Conservation (phyloP, 2,329 filamentous ascomycete genomes). For the Neurospora sp. region DNA sequence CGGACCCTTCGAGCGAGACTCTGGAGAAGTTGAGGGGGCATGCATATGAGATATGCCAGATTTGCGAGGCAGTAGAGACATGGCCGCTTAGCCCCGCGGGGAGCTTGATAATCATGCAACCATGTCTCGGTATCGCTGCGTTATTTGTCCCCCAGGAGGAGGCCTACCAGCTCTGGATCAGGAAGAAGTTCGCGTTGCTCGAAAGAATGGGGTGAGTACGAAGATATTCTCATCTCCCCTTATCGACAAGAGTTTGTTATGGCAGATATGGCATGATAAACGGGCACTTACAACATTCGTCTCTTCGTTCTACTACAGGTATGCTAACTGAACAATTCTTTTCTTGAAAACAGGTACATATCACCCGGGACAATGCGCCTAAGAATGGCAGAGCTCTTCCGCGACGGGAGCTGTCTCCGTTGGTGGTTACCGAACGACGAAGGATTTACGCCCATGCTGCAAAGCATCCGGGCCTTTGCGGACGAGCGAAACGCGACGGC, state of each 20-base stretch:
- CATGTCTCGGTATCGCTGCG: constrained; percentile 63
- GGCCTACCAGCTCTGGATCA: constrained; percentile 67
- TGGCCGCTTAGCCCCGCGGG: constrained; percentile 64
- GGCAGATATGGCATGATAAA: neutral
- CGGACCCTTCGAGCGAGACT: constrained; percentile 40
- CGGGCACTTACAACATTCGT: neutral
- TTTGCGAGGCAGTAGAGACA: constrained; percentile 68
- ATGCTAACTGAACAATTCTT: neutral
- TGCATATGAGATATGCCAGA: constrained; percentile 62
- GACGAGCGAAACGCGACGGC: constrained; percentile 61
- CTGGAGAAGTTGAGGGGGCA: constrained; percentile 47
- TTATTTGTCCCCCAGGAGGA: constrained; percentile 71
- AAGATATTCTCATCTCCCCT: neutral
- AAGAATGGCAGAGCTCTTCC: constrained; percentile 69
- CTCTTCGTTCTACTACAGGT: neutral
- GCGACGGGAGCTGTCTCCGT: constrained; percentile 57
- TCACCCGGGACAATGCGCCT: constrained; percentile 65
- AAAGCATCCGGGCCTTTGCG: constrained; percentile 70
- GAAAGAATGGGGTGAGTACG: constrained; percentile 66
- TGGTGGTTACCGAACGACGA: constrained; percentile 91
- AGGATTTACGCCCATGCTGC: constrained; percentile 62
- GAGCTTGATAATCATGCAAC: constrained; percentile 62
- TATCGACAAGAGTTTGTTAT: neutral
- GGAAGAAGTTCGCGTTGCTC: constrained; percentile 66
- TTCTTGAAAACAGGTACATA: constrained; percentile 55